phyloP scores from a whole-genome alignment of 1,284 basidiomycete genomes.

The Cryptococcus neoformans region DNA sequence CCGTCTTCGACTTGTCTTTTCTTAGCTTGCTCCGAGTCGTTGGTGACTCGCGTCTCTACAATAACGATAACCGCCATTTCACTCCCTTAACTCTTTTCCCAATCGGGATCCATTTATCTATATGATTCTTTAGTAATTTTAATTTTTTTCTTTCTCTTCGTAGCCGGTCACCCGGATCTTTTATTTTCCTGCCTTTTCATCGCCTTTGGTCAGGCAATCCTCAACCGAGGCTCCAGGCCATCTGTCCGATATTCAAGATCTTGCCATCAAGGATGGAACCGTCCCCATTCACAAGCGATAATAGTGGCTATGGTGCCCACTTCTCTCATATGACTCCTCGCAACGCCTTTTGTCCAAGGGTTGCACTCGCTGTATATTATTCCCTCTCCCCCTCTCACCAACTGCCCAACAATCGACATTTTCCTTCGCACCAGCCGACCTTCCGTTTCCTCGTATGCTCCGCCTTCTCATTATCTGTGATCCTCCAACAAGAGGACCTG shows the following conservation, averaged over 20 bases:
- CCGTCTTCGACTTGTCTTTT: not conserved
- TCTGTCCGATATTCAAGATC: not conserved
- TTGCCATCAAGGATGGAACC: not conserved
- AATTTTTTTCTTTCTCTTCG: not conserved
- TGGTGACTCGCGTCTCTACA: too few species aligned
- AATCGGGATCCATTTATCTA: not conserved
- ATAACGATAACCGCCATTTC: not conserved
- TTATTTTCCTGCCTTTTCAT: not conserved
- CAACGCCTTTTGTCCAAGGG: not conserved
- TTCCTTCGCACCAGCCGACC: conserved; percentile 12
- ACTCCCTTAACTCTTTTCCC: not conserved
- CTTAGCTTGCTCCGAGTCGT: not conserved
- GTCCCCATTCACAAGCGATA: conserved; percentile 1
- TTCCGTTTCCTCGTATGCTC: conserved; percentile 32
- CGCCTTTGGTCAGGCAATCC: not conserved
- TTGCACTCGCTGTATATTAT: not conserved
- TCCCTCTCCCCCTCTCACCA: not conserved
- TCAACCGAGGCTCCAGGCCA: not conserved
- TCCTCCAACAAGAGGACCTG: not conserved
- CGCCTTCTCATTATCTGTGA: not conserved
- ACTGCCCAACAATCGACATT: conserved; percentile 9
- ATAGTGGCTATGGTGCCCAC: conserved; percentile 6
- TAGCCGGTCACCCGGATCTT: too few species aligned
- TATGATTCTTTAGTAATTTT: not conserved
- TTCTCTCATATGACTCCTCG: conserved; percentile 1